A percentile compares a stretch with the other conserved stretches of the same genome.
Conservation (phyloP, 2,329 filamentous ascomycete species). For the Incumbomyces delicatus region DNA sequence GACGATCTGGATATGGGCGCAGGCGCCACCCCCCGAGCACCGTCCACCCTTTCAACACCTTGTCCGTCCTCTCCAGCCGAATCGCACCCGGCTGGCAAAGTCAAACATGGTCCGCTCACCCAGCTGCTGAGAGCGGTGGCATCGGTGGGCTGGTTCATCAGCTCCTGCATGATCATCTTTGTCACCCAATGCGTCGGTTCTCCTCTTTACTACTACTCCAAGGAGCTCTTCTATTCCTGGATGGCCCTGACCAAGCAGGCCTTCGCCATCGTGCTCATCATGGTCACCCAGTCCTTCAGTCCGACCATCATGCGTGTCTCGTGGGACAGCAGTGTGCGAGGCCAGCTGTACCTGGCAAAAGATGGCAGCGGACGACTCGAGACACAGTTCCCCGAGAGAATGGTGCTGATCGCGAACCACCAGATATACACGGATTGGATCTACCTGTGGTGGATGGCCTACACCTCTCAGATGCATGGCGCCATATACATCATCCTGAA, state of each 20-base stretch:
- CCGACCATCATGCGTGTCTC: conserved; percentile 54
- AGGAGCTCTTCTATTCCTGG: conserved; percentile 52
- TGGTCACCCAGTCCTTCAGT: conserved; percentile 53
- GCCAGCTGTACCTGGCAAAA: conserved; percentile 46
- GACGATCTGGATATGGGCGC: too few species aligned
- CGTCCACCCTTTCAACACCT: background rate
- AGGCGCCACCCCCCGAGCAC: too few species aligned
- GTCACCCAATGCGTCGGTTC: conserved; percentile 51
- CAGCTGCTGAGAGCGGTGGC: conserved; percentile 37
- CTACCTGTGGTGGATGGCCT: conserved; percentile 59
- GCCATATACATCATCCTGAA: conserved; percentile 59
- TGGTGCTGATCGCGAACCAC: conserved; percentile 56
- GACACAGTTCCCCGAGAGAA: conserved; percentile 50
- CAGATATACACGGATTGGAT: conserved; percentile 62
- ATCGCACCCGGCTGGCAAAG: conserved; percentile 18
- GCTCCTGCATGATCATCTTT: conserved; percentile 34
- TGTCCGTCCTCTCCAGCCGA: background rate
- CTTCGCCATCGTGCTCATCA: conserved; percentile 53
- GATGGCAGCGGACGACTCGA: conserved; percentile 44
- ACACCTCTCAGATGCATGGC: conserved; percentile 56
- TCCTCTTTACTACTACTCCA: conserved; percentile 52
- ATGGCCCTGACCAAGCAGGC: conserved; percentile 58
- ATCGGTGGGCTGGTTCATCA: conserved; percentile 36
- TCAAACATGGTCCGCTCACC: conserved; percentile 37
- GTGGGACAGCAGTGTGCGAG: conserved; percentile 50